These are phyloP conservation scores for Lithohypha guttulata DNA, from an alignment of 2,329 filamentous ascomycete genomes.

Conservation along the genomic window DNA sequence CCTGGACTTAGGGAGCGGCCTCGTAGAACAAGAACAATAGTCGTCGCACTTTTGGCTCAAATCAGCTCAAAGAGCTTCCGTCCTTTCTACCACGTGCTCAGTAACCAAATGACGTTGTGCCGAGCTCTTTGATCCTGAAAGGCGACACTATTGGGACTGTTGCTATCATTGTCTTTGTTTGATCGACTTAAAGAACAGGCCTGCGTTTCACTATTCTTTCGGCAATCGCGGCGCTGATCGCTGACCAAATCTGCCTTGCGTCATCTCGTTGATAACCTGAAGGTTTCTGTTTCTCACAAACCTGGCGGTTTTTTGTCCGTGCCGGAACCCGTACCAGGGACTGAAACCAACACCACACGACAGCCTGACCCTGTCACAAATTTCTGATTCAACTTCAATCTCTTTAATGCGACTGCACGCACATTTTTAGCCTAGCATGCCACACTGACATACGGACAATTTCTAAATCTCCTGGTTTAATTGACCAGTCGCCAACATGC, in stretches of 20 bases:
- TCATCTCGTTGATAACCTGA: not conserved
- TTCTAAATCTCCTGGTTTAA: not conserved
- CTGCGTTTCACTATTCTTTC: not conserved
- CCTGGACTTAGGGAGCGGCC: too few species aligned
- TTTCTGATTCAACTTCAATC: not conserved
- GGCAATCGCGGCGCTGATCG: slow-evolving; percentile 4
- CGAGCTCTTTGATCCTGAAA: not conserved
- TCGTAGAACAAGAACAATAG: too few species aligned
- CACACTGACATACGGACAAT: not conserved
- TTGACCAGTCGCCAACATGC: slow-evolving; percentile 2
- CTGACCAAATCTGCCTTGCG: slow-evolving; percentile 4
- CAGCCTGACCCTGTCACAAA: not conserved
- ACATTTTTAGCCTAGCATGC: not conserved
- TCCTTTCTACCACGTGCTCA: not conserved
- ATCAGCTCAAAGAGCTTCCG: too few species aligned
- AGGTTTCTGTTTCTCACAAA: not conserved
- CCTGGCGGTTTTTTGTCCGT: too few species aligned
- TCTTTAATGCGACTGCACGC: not conserved
- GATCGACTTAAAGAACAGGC: too few species aligned
- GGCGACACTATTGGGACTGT: not conserved
- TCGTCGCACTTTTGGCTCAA: too few species aligned
- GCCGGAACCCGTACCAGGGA: not conserved
- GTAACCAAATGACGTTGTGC: not conserved
- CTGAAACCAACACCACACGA: not conserved
- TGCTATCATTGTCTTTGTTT: slow-evolving; percentile 2